These are phyloP conservation scores for Pseudogymnoascus sp. DNA, from an alignment of 2,329 filamentous ascomycete species.

Conservation along the genomic window DNA sequence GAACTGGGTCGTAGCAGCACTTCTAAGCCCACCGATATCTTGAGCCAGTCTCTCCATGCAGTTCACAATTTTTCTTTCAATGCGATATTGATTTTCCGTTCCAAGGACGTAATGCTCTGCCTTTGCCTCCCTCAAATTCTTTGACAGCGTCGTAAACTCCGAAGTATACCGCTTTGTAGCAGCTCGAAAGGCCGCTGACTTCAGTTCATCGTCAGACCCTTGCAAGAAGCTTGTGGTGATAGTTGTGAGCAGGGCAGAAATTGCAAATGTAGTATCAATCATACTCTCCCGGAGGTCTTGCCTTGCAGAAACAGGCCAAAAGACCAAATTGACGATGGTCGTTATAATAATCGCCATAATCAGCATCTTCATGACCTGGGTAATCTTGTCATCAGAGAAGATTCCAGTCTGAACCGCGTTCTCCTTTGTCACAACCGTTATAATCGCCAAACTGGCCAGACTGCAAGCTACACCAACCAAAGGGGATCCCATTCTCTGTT, in stretches of 20 bases:
- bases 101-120: constrained; percentile 80
- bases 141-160: constrained; percentile 61
- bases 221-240: constrained; percentile 78
- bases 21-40: constrained; percentile 80
- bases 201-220: constrained; percentile 70
- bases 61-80: constrained; percentile 72
- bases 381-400: constrained; percentile 72
- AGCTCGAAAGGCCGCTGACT: constrained; percentile 53
- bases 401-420: constrained; percentile 74
- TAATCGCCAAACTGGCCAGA: constrained; percentile 77
- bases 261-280: constrained; percentile 61
- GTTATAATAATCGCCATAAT: constrained; percentile 66
- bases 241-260: constrained; percentile 72
- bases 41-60: constrained; percentile 80
- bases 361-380: constrained; percentile 75
- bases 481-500: constrained; percentile 68
- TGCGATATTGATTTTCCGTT: constrained; percentile 65
- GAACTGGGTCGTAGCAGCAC: constrained; percentile 84
- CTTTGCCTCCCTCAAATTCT: constrained; percentile 75
- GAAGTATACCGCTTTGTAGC: constrained; percentile 56
- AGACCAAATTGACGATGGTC: constrained; percentile 63
- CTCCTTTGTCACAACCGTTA: constrained; percentile 85
- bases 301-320: constrained; percentile 73
- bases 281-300: constrained; percentile 64
- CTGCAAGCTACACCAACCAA: constrained; percentile 80